A percentile compares a stretch with the other conserved stretches of the same genome.
Conservation (phyloP, 768 basidiomycete genomes). For the Lactarius vividus region DNA sequence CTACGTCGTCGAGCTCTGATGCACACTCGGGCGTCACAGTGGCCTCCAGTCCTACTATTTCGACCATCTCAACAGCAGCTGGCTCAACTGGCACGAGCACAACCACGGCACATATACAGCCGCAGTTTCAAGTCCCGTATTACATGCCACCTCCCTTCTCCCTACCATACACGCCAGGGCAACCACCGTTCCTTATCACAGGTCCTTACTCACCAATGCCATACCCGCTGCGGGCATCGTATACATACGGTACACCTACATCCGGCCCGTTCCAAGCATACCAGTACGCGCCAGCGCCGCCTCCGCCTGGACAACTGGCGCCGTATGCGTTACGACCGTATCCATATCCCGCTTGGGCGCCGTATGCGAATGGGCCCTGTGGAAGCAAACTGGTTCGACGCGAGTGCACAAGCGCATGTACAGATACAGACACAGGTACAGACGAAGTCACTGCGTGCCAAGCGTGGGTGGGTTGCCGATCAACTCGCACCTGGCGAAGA, state of each 20-base stretch:
- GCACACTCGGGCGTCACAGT: background rate
- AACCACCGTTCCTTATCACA: constrained; percentile 28
- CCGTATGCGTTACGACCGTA: constrained; percentile 27
- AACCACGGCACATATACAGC: constrained; percentile 30
- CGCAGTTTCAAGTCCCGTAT: constrained; percentile 35
- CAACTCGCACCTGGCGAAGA: constrained; percentile 2
- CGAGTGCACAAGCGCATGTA: constrained; percentile 9
- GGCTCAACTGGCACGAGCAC: constrained; percentile 16
- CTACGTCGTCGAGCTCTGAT: constrained; percentile 6
- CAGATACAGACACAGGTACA: constrained; percentile 10
- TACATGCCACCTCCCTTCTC: constrained; percentile 40
- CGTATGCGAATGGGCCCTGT: constrained; percentile 9
- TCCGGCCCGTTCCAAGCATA: constrained; percentile 10
- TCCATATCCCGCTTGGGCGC: constrained; percentile 24
- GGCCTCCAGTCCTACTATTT: constrained; percentile 12
- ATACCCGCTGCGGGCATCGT: constrained; percentile 27
- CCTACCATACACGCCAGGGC: constrained; percentile 31
- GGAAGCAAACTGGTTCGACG: constrained; percentile 13
- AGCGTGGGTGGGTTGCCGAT: constrained; percentile 8
- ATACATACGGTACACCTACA: constrained; percentile 10
- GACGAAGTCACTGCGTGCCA: constrained; percentile 3
- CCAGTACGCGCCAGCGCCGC: constrained; percentile 10
- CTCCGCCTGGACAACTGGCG: constrained; percentile 15
- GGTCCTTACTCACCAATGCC: constrained; percentile 32
- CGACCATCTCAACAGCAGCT: background rate